Evolutionary conservation across 2,329 filamentous ascomycete genomes (phyloP).

Genomic region (Calycina herbarum): DNA sequence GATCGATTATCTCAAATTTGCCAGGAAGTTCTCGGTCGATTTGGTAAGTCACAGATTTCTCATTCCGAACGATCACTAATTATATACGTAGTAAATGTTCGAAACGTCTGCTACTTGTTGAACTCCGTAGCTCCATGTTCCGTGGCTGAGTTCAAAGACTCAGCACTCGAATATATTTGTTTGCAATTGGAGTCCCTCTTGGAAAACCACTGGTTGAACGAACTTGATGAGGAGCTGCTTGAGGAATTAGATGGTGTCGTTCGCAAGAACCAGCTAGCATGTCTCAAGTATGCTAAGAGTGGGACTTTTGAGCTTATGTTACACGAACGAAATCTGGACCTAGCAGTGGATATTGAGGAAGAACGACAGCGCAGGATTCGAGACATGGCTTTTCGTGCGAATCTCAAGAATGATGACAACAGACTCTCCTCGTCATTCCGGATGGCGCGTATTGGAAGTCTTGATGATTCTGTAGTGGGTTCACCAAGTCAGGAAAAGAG

Average conservation of each 20-base stretch:
- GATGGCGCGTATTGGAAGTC: conserved; percentile 55
- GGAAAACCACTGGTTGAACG: conserved; percentile 83
- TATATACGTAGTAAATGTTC: conserved; percentile 61
- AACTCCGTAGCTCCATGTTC: conserved; percentile 85
- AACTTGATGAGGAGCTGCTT: conserved; percentile 82
- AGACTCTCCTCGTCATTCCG: conserved; percentile 61
- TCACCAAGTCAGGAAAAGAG: conserved; percentile 41
- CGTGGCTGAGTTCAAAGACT: conserved; percentile 82
- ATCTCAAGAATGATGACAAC: conserved; percentile 64
- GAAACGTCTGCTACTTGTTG: conserved; percentile 82
- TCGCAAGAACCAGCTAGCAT: conserved; percentile 76
- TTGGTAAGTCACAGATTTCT: conserved; percentile 50
- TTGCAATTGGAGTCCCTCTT: conserved; percentile 89
- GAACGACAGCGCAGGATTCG: conserved; percentile 70
- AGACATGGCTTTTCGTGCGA: conserved; percentile 70
- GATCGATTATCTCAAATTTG: conserved; percentile 88
- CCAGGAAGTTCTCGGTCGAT: conserved; percentile 78
- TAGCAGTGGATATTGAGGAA: conserved; percentile 63
- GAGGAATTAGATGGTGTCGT: conserved; percentile 78
- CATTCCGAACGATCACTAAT: conserved; percentile 24
- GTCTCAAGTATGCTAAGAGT: conserved; percentile 74
- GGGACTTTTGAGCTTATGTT: conserved; percentile 67
- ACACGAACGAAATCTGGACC: conserved; percentile 48
- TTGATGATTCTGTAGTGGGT: conserved; percentile 58
- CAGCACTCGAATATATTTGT: conserved; percentile 86